Conservation (phyloP, 2,329 filamentous ascomycete species). For the Aureobasidium subglaciale region DNA sequence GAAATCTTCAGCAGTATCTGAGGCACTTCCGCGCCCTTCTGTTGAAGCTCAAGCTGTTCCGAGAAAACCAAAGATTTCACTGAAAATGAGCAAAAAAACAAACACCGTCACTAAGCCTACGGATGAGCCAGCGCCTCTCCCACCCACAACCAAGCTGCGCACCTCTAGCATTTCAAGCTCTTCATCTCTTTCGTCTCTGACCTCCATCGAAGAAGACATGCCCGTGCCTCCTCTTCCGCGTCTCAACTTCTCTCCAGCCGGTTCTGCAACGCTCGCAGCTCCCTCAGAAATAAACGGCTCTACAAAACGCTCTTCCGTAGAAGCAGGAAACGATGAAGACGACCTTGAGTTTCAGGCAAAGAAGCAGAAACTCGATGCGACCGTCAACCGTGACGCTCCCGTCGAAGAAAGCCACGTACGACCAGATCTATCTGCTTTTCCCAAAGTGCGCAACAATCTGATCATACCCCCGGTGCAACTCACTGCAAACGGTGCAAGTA, state of each 20-base stretch:
- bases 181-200: slow-evolving; percentile 31
- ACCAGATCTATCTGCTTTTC: slow-evolving; percentile 15
- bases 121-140: not conserved
- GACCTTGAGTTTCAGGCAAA: slow-evolving; percentile 25
- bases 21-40: slow-evolving; percentile 21
- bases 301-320: slow-evolving; percentile 30
- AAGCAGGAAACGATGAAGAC: slow-evolving; percentile 26
- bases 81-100: slow-evolving; percentile 23
- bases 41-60: slow-evolving; percentile 23
- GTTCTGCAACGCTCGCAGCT: not conserved
- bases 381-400: slow-evolving; percentile 24
- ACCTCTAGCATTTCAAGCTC: slow-evolving; percentile 26
- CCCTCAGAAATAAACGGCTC: slow-evolving; percentile 9
- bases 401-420: slow-evolving; percentile 29
- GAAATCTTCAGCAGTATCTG: slow-evolving; percentile 23
- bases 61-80: slow-evolving; percentile 24
- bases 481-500: not conserved
- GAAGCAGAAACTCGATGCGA: slow-evolving; percentile 28
- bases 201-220: slow-evolving; percentile 25
- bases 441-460: not conserved
- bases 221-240: slow-evolving; percentile 19
- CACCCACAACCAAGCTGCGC: slow-evolving; percentile 13
- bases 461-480: slow-evolving; percentile 15
- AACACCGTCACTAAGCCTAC: not conserved
- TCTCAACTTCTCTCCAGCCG: not conserved